A percentile compares a stretch with the other conserved stretches of the same genome.
Evolutionary conservation across 305 asterid genomes (phyloP).

Genomic region (Solanum hybrid): DNA sequence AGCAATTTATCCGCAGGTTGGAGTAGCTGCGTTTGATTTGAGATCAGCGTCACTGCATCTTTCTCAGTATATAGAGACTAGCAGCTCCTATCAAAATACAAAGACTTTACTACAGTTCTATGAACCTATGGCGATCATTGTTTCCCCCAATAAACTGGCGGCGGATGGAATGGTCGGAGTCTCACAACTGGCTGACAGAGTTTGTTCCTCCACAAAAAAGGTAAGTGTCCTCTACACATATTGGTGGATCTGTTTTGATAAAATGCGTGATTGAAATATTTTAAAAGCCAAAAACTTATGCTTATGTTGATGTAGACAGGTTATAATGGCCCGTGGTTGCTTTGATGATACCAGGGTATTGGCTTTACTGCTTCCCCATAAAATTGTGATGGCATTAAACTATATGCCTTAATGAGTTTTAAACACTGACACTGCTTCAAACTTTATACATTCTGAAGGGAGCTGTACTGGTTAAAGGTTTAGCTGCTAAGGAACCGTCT

Average conservation of each 20-base stretch:
- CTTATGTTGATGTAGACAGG: constrained; percentile 36
- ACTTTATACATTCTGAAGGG: constrained; percentile 45
- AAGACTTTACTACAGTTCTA: constrained; percentile 82
- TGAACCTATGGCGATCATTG: constrained; percentile 79
- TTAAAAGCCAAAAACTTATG: constrained; percentile 3
- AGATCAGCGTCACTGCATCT: constrained; percentile 93
- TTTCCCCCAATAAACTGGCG: constrained; percentile 72
- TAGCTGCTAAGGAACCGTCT: constrained; percentile 93
- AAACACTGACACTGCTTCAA: constrained; percentile 17
- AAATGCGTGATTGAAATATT: not conserved
- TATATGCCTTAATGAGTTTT: not conserved
- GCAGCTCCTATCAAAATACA: constrained; percentile 86
- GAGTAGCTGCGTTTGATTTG: constrained; percentile 92
- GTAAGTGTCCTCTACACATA: constrained; percentile 19
- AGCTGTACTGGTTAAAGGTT: constrained; percentile 60
- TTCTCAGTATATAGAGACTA: constrained; percentile 92
- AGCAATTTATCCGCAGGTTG: constrained; percentile 42
- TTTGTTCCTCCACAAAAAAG: constrained; percentile 64
- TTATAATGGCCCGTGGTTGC: constrained; percentile 70
- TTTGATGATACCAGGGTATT: constrained; percentile 92
- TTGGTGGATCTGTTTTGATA: not conserved
- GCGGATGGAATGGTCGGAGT: constrained; percentile 94
- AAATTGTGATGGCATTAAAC: not conserved
- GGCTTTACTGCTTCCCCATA: not conserved
- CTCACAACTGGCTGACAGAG: constrained; percentile 74